Conservation (phyloP, 176 grass and related monocot genomes). For the Guadua angustifolia region DNA sequence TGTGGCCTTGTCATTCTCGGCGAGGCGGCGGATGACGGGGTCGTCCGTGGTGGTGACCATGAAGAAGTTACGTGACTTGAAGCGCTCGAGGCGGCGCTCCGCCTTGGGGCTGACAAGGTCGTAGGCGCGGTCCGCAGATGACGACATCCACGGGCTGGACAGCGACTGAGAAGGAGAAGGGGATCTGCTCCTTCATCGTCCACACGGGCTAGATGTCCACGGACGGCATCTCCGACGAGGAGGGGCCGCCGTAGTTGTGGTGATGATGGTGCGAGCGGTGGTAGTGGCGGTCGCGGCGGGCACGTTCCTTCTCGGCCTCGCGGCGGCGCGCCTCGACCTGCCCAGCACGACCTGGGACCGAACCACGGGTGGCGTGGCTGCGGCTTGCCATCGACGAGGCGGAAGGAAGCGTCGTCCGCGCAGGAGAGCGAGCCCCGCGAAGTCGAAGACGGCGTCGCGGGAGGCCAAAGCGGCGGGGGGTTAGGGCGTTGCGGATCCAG, state of each 20-base stretch:
- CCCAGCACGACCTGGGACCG: too few relatives aligned
- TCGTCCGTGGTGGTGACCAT: conserved; percentile 80
- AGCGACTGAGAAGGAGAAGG: conserved; percentile 73
- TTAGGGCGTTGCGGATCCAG: conserved; percentile 53
- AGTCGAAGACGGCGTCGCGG: conserved; percentile 72
- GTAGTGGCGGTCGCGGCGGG: conserved; percentile 56
- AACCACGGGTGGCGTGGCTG: conserved; percentile 30
- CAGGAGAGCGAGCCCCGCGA: conserved; percentile 44
- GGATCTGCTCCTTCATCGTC: conserved; percentile 74
- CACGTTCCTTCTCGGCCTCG: conserved; percentile 68
- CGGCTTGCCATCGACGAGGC: conserved; percentile 60
- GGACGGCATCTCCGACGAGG: conserved; percentile 43
- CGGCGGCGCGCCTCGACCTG: conserved; percentile 71
- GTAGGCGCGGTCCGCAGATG: conserved; percentile 62
- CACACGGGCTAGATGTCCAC: conserved; percentile 66
- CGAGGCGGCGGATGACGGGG: conserved; percentile 68
- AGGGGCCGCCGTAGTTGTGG: conserved; percentile 19
- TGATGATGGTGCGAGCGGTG: conserved; percentile 49
- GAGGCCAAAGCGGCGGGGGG: conserved; percentile 36
- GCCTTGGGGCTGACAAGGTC: conserved; percentile 75
- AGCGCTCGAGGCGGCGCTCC: conserved; percentile 62
- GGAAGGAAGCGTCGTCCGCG: conserved; percentile 55
- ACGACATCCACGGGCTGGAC: conserved; percentile 75
- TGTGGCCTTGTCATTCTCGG: conserved; percentile 73
- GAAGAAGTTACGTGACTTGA: conserved; percentile 71